Evolutionary conservation across 164 flowering plant genomes (phyloP).

Genomic region (Amborella trichopoda): DNA sequence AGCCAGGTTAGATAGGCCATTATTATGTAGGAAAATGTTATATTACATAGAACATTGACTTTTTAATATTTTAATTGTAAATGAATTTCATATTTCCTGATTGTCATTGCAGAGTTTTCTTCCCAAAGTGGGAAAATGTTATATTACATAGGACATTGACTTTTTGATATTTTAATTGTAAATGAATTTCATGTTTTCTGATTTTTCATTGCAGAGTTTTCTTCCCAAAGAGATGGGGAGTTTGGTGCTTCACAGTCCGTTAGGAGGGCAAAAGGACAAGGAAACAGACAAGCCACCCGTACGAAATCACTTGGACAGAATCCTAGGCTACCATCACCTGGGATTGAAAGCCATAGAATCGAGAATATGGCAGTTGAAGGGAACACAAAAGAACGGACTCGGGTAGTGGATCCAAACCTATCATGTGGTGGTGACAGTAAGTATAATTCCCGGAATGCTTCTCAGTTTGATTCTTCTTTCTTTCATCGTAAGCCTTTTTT

Average conservation of each 20-base stretch:
- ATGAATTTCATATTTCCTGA: too few relatives aligned
- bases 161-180: too few relatives aligned
- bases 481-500: too few relatives aligned
- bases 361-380: constrained; percentile 12
- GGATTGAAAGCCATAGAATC: constrained; percentile 27
- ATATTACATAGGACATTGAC: too few relatives aligned
- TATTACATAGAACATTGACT: too few relatives aligned
- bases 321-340: constrained; percentile 17
- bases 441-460: constrained; percentile 10
- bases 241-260: constrained; percentile 27
- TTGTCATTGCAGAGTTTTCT: too few relatives aligned
- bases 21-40: too few relatives aligned
- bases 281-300: constrained; percentile 29
- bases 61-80: too few relatives aligned
- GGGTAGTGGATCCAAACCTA: constrained; percentile 9
- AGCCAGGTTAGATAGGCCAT: constrained; percentile 41
- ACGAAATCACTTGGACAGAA: constrained; percentile 33
- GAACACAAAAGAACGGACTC: constrained; percentile 16
- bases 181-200: not conserved
- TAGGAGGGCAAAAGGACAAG: constrained; percentile 32
- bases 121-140: too few relatives aligned
- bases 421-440: constrained; percentile 21
- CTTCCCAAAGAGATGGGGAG: constrained; percentile 25
- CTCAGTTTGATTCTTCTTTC: too few relatives aligned
- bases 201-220: constrained; percentile 21